Evolutionary conservation across 2,329 filamentous ascomycete species (phyloP), one percentile per base, ranked within the genome.

Genomic region (Didymella pomorum): DNA sequence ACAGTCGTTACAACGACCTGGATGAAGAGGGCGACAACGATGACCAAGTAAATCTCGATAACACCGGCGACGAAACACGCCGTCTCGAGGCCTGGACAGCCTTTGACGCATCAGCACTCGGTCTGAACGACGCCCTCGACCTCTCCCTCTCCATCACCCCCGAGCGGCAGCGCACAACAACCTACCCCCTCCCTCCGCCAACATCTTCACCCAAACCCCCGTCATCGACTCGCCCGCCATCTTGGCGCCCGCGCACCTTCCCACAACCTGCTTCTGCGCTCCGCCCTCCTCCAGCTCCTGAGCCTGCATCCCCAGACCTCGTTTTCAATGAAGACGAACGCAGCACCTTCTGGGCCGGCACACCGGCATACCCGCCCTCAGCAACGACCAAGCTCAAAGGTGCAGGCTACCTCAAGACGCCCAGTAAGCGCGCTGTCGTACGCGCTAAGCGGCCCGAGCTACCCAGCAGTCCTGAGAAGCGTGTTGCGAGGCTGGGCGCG

Each of bases 401-500:
- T 12, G 52, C 47, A 33, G 78, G 78, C 0, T 83, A 83, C 52
- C 74, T 82, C 54, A 79, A 80, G 37, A 82, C 81, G 28, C 81
- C 81, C 0, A 80, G 78, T 41, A 79, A 79, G 56, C 72, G 78
- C 23, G 71, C 65, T 44, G 69, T 78, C 0, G 76, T 71, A 2
- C 63, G 76, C 1, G 67, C 70, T 1, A 78, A 76, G 55, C 64
- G 72, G 10, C 66, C 68, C 10, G 71, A 72, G 29, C 56, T 74
- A 1, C 65, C 63, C 2, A 45, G 54, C 4, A 71, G 66, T 52
- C 69, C 72, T 0, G 69, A 74, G 56, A 74, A 73, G 41, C 43
- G 55, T 2, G 29, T 57, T 31, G 39, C 56, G 16, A 37, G 49
- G 33, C 7, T 60, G 48, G 65, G 68, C 8, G 60, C 65, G 12